Evolutionary conservation across 1,139 yeast species (phyloP).

Genomic region (Scheffersomyces titani): DNA sequence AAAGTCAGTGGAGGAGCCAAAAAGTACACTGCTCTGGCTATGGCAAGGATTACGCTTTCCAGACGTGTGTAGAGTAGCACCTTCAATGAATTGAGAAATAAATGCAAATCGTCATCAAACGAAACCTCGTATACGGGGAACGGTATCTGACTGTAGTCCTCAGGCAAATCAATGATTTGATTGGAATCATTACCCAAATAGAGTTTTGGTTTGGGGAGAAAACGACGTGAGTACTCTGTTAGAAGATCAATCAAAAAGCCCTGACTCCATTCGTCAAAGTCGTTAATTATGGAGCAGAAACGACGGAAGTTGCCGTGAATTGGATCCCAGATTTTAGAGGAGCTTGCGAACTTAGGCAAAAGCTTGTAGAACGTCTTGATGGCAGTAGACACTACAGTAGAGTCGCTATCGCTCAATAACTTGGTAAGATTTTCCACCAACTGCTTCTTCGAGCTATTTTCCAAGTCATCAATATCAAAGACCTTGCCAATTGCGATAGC

Average conservation of each 20-base stretch:
- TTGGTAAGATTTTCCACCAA: constrained; percentile 51
- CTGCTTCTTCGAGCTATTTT: constrained; percentile 26
- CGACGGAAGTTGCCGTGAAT: constrained; percentile 74
- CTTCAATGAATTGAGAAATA: constrained; percentile 50
- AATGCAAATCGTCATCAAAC: constrained; percentile 56
- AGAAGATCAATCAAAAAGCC: constrained; percentile 59
- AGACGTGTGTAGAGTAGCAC: constrained; percentile 52
- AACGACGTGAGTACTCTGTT: constrained; percentile 64
- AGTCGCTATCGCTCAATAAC: constrained; percentile 64
- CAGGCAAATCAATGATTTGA: constrained; percentile 40
- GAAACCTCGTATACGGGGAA: constrained; percentile 36
- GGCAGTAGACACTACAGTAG: constrained; percentile 71
- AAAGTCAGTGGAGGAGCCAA: constrained; percentile 56
- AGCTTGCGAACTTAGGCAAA: constrained; percentile 18
- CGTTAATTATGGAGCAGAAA: constrained; percentile 52
- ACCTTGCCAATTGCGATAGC: constrained; percentile 78
- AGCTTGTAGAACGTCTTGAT: constrained; percentile 57
- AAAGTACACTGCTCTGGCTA: constrained; percentile 54
- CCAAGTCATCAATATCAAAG: constrained; percentile 40
- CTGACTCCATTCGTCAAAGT: constrained; percentile 82
- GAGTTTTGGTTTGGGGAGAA: constrained; percentile 53
- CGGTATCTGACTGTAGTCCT: constrained; percentile 29
- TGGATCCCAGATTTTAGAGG: constrained; percentile 47
- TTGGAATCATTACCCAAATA: constrained; percentile 26
- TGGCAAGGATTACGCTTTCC: constrained; percentile 64